phyloP scores from a whole-genome alignment of 2,329 filamentous ascomycete species.

The Dothistroma septosporum region DNA sequence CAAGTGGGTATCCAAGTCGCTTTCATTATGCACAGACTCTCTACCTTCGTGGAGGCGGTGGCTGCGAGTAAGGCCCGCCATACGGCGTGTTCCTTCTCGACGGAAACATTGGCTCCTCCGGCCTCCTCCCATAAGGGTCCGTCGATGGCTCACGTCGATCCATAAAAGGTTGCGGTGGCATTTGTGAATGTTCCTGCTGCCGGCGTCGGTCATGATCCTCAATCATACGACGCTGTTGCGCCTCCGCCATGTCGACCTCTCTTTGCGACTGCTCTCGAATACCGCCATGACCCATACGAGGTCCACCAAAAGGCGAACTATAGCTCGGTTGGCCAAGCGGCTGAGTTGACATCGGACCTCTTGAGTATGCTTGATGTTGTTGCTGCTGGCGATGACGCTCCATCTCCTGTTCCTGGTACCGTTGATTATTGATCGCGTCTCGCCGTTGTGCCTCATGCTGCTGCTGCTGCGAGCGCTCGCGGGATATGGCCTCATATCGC shows the following conservation, averaged over 20 bases:
- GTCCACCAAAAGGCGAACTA: neutral
- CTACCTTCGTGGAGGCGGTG: constrained; percentile 4
- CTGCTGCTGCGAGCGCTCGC: constrained; percentile 8
- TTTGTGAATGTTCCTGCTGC: constrained; percentile 11
- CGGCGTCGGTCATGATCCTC: constrained; percentile 19
- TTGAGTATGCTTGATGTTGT: constrained; percentile 13
- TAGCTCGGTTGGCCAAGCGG: constrained; percentile 6
- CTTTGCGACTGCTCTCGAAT: constrained; percentile 25
- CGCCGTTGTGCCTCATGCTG: neutral
- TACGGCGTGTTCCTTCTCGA: constrained; percentile 5
- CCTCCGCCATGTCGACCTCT: constrained; percentile 21
- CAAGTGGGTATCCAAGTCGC: constrained; percentile 1
- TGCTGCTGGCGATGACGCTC: constrained; percentile 21
- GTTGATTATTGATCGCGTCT: constrained; percentile 10
- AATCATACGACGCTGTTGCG: constrained; percentile 13
- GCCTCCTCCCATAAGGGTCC: constrained; percentile 10
- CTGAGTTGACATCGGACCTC: constrained; percentile 4
- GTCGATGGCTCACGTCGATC: constrained; percentile 11
- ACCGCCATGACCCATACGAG: constrained; percentile 1
- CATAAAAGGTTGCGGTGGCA: constrained; percentile 7
- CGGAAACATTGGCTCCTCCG: constrained; percentile 4
- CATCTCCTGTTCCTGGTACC: constrained; percentile 18
- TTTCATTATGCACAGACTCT: neutral
- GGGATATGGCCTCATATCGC: constrained; percentile 3
- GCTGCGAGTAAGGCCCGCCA: constrained; percentile 4